These are phyloP conservation scores for Teratosphaeria epicoccoides DNA, from an alignment of 2,329 filamentous ascomycete species.

Conservation along the genomic window DNA sequence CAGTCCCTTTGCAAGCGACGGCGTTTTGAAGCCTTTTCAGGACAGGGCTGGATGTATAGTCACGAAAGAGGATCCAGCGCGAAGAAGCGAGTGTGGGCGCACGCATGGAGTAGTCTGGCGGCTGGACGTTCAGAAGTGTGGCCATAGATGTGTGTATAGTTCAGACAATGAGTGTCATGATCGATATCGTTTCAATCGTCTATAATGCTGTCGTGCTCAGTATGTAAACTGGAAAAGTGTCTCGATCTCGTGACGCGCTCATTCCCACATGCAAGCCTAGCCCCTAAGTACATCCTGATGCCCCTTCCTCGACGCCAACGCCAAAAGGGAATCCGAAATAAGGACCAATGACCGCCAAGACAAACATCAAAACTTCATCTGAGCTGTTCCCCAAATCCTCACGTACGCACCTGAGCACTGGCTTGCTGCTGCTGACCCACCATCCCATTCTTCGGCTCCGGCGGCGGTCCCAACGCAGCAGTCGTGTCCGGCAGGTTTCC, in stretches of 20 bases:
- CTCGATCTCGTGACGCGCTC: neutral
- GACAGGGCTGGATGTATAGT: neutral
- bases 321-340: neutral
- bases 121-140: neutral
- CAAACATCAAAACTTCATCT: neutral
- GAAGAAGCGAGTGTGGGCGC: no score
- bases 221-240: neutral
- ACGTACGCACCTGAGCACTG: constrained; percentile 8
- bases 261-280: no score
- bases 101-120: no score
- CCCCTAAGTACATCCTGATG: neutral
- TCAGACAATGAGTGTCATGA: neutral
- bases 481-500: constrained; percentile 25
- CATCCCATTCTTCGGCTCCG: neutral
- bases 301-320: neutral
- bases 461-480: constrained; percentile 11
- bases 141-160: neutral
- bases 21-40: neutral
- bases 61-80: no score
- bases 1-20: neutral
- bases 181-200: neutral
- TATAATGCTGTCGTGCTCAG: neutral
- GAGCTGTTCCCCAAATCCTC: neutral
- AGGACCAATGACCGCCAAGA: neutral
- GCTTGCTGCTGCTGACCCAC: constrained; percentile 5